A percentile compares a stretch with the other conserved stretches of the same genome.
Conservation (phyloP, 495 filamentous ascomycete genomes). For the Sabuloglossum arenarium region DNA sequence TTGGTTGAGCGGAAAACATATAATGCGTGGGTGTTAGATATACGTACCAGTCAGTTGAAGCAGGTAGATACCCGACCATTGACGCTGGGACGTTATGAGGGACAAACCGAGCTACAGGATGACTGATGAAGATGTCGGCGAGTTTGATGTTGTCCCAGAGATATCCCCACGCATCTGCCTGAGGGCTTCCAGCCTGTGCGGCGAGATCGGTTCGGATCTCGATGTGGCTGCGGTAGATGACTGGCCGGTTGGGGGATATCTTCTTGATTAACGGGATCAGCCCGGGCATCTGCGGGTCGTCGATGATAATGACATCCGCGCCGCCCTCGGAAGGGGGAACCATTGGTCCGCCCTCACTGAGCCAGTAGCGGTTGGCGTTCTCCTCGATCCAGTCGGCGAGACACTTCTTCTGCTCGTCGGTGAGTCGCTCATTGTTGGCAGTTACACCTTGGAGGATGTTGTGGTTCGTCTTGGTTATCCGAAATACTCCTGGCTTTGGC, state of each 20-base stretch:
- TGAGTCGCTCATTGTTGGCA: slow-evolving; percentile 37
- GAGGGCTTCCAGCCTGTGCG: slow-evolving; percentile 36
- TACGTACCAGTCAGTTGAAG: slow-evolving; percentile 59
- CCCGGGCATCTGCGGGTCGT: slow-evolving; percentile 78
- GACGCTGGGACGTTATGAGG: slow-evolving; percentile 42
- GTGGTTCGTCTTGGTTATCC: slow-evolving; percentile 78
- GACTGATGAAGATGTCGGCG: slow-evolving; percentile 66
- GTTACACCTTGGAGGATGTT: slow-evolving; percentile 81
- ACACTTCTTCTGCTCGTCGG: slow-evolving; percentile 31
- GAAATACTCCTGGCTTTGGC: slow-evolving; percentile 65
- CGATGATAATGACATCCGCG: slow-evolving; percentile 59
- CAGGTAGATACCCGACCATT: slow-evolving; percentile 60
- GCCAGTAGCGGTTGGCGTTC: slow-evolving; percentile 64
- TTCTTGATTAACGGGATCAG: slow-evolving; percentile 61
- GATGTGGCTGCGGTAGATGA: slow-evolving; percentile 70
- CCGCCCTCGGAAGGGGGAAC: slow-evolving; percentile 46
- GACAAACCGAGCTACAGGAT: slow-evolving; percentile 62
- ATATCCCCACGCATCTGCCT: slow-evolving; percentile 57
- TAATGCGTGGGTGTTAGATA: slow-evolving; percentile 8
- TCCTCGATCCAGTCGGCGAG: slow-evolving; percentile 57
- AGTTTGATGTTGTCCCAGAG: slow-evolving; percentile 51
- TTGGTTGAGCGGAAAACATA: background rate
- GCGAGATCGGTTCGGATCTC: slow-evolving; percentile 64
- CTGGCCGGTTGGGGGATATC: slow-evolving; percentile 47
- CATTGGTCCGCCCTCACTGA: slow-evolving; percentile 44